phyloP scores from a whole-genome alignment of 768 basidiomycete species.

The Lentinula aciculospora region DNA sequence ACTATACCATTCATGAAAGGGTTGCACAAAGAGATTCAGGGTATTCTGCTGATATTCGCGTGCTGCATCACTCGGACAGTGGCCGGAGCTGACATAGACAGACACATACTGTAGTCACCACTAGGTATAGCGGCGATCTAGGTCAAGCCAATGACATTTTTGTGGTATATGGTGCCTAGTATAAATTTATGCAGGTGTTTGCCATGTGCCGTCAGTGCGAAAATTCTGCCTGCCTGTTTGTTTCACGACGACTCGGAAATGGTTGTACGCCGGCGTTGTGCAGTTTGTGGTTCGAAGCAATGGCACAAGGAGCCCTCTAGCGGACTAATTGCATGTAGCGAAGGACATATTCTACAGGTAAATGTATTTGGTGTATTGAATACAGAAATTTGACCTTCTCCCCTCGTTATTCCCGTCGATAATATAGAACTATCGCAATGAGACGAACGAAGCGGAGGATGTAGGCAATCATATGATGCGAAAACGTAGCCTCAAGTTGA shows the following conservation, averaged over 20 bases:
- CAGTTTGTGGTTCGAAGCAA: conserved; percentile 74
- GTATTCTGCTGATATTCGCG: too few relatives aligned
- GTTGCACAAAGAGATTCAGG: too few relatives aligned
- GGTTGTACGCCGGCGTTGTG: conserved; percentile 63
- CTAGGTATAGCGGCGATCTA: too few relatives aligned
- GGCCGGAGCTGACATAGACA: too few relatives aligned
- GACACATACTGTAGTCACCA: too few relatives aligned
- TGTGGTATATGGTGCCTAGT: too few relatives aligned
- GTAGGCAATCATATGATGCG: conserved; percentile 55
- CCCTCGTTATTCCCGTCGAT: neutral
- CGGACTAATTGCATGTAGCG: conserved; percentile 80
- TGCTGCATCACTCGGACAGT: too few relatives aligned
- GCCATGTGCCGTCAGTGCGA: too few relatives aligned
- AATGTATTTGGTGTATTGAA: conserved; percentile 8
- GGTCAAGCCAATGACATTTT: too few relatives aligned
- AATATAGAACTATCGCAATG: conserved; percentile 73
- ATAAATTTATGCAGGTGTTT: too few relatives aligned
- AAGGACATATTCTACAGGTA: conserved; percentile 90
- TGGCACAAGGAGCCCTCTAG: conserved; percentile 86
- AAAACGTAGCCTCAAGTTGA: conserved; percentile 62
- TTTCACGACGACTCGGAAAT: conserved; percentile 23
- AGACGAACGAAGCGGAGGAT: conserved; percentile 66
- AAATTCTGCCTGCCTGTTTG: too few relatives aligned
- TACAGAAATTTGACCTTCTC: neutral
- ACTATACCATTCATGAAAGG: too few relatives aligned